Evolutionary conservation across 1,139 yeast species (phyloP), one percentile per base, ranked within the genome.

Genomic region (Scheffersomyces insectosa): DNA sequence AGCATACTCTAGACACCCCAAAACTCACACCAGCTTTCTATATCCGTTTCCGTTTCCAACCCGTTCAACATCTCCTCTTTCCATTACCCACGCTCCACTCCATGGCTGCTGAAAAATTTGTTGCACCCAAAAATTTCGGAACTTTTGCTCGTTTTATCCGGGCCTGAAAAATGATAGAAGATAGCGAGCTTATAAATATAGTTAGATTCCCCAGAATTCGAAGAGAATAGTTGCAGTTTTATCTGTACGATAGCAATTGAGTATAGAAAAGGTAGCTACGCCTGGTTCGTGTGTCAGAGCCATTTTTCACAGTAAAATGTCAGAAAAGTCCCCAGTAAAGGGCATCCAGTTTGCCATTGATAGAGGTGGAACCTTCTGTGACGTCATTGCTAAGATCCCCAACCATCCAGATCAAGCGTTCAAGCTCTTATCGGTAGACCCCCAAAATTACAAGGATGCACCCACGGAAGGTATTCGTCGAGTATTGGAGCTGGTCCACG

Each of bases 331-430:
- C 25, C 33, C 36, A 25, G 16, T 36, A 31, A 34, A 35, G 30
- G 55, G 56, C 28, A 56, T 56, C 6, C 46, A 49, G 38, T 55
- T 56, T 12, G 60, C 62, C 28, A 57, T 57, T 32, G 85, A 82
- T 55, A 68, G 90, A 59, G 91, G 93, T 49, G 97, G 97, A 42
- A 90, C 97, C 0, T 89, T 89, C 67, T 88, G 96, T 5, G 97
- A 89, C 59, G 80, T 90, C 61, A 72, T 78, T 28, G 82, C 85
- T 5, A 74, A 83, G 45, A 68, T 69, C 39, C 75, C 76, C 0
- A 64, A 62, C 11, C 66, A 66, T 36, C 55, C 56, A 3, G 78
- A 74, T 48, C 59, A 57, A 39, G 72, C 68, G 1, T 72, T 79
- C 55, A 90, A 90, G 63, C 67, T 90, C 34, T 71, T 91, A 27